These are phyloP conservation scores for Biscogniauxia mediterranea DNA, from an alignment of 2,329 filamentous ascomycete species.

Conservation along the genomic window DNA sequence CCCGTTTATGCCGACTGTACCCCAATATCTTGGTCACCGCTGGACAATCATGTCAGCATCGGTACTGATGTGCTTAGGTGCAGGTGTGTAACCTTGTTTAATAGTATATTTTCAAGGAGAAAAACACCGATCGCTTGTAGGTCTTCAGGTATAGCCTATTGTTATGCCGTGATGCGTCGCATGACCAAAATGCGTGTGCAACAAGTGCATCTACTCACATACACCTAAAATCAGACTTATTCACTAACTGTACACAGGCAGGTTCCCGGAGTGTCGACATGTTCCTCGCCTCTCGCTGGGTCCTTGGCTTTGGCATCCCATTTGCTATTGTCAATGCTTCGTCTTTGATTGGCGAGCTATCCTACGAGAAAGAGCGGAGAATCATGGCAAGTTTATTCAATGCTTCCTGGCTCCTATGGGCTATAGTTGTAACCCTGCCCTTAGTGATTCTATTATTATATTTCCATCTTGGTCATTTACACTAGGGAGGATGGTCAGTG, in stretches of 20 bases:
- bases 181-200: not conserved
- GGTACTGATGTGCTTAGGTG: constrained; percentile 35
- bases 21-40: constrained; percentile 39
- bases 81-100: constrained; percentile 36
- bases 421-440: too few species aligned
- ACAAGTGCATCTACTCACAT: constrained; percentile 25
- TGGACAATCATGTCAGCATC: constrained; percentile 41
- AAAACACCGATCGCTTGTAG: constrained; percentile 1
- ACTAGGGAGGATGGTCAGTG: too few species aligned
- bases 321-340: constrained; percentile 37
- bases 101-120: constrained; percentile 28
- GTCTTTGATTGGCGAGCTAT: constrained; percentile 52
- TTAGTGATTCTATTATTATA: too few species aligned
- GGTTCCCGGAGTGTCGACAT: constrained; percentile 41
- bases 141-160: not conserved
- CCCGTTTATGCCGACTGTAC: constrained; percentile 39
- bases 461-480: too few species aligned
- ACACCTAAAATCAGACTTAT: not conserved
- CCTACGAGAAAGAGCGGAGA: constrained; percentile 52
- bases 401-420: constrained; percentile 49
- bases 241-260: constrained; percentile 29
- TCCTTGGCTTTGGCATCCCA: constrained; percentile 43
- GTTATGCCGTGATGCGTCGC: not conserved
- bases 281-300: constrained; percentile 44
- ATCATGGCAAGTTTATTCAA: constrained; percentile 55